Percentiles rank a stretch among this genome's conserved stretches.
These are phyloP conservation scores for Mycena capillaripes DNA, from an alignment of 768 basidiomycete genomes.

Conservation along the genomic window DNA sequence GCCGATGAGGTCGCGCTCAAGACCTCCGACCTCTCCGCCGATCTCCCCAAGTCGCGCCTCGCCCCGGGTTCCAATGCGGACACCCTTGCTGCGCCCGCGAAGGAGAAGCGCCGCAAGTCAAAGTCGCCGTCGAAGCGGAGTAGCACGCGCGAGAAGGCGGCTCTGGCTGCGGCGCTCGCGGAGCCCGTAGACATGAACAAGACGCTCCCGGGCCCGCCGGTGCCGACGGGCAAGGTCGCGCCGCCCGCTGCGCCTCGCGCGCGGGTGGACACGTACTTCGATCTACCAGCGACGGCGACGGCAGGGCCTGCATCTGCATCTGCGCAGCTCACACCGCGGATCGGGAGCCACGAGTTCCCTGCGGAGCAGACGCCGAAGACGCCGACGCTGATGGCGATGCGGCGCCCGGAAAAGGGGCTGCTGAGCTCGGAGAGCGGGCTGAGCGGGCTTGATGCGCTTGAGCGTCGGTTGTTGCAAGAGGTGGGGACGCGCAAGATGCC, in stretches of 20 bases:
- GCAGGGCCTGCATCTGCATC: constrained; percentile 10
- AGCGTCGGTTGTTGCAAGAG: constrained; percentile 75
- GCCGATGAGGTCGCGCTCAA: constrained; percentile 67
- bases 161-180: constrained; percentile 12
- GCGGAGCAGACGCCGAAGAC: constrained; percentile 63
- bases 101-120: constrained; percentile 29
- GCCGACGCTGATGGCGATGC: constrained; percentile 62
- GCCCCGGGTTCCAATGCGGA: too few species aligned
- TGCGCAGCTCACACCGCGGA: constrained; percentile 12
- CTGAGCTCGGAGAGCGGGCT: constrained; percentile 66
- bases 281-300: not conserved
- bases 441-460: constrained; percentile 81
- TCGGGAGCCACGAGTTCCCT: constrained; percentile 13
- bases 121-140: constrained; percentile 19
- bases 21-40: constrained; percentile 53
- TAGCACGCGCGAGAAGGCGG: constrained; percentile 34
- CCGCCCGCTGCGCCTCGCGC: constrained; percentile 35
- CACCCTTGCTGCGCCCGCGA: not conserved
- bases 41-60: constrained; percentile 48
- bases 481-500: constrained; percentile 75
- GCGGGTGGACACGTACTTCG: constrained; percentile 48
- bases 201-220: constrained; percentile 72
- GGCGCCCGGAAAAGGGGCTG: constrained; percentile 36
- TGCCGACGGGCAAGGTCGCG: constrained; percentile 58
- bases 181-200: constrained; percentile 55